phyloP scores from a whole-genome alignment of 202 grass and related monocot species.

The Cymbopogon flexuosus region DNA sequence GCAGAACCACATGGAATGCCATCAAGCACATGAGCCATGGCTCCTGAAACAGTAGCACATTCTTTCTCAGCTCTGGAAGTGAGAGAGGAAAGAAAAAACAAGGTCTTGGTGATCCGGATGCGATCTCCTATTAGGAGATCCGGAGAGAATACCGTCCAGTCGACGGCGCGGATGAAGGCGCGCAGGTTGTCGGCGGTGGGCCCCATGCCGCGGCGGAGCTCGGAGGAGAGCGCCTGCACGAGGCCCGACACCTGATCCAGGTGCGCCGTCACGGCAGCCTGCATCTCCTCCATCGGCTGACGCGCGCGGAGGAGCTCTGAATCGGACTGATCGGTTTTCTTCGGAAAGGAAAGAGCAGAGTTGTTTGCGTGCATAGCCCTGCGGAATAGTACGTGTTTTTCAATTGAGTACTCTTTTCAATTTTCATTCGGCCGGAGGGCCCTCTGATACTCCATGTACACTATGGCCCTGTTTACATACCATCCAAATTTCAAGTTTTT shows the following conservation, averaged over 20 bases:
- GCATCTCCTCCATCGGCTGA: slow-evolving; percentile 59
- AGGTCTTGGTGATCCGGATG: not conserved
- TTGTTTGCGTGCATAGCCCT: not conserved
- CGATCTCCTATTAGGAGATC: slow-evolving; percentile 14
- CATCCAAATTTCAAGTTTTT: no score
- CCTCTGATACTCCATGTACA: no score
- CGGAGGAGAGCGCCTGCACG: slow-evolving; percentile 66
- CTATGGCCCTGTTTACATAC: no score
- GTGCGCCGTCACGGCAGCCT: slow-evolving; percentile 69
- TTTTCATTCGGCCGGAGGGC: not conserved
- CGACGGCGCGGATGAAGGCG: slow-evolving; percentile 67
- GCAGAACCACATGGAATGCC: slow-evolving; percentile 57
- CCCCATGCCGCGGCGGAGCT: slow-evolving; percentile 73
- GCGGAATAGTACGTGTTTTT: no score
- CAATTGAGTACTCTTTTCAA: not conserved
- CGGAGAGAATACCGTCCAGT: slow-evolving; percentile 67
- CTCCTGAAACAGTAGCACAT: slow-evolving; percentile 42
- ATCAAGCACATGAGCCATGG: slow-evolving; percentile 83
- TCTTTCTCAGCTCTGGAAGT: not conserved
- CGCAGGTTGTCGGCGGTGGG: slow-evolving; percentile 69
- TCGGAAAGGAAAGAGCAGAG: not conserved
- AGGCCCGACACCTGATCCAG: slow-evolving; percentile 69
- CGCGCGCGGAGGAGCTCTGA: not conserved
- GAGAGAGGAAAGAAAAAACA: no score
- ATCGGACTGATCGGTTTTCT: not conserved